Evolutionary conservation across 1,139 yeast genomes (phyloP), one percentile per base, ranked within the genome.

Genomic region (Sugiyamaella neomexicana): DNA sequence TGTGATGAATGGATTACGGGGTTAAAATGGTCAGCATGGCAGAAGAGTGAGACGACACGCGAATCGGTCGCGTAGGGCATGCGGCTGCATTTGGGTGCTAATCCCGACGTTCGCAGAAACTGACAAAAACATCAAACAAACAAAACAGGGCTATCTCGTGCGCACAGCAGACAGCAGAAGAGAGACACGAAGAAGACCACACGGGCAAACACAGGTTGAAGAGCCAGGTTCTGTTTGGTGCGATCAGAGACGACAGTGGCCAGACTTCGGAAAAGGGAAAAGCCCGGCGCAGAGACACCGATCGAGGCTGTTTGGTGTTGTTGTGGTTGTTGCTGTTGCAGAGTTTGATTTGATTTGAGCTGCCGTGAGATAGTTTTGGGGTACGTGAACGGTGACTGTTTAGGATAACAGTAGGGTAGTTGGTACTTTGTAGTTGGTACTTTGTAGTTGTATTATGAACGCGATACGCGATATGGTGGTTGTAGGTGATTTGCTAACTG

Each of bases 61-160:
- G n/a, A n/a, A n/a, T n/a, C n/a, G n/a, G n/a, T n/a, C n/a, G n/a
- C n/a, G n/a, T n/a, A n/a, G n/a, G n/a, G n/a, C 34, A 29, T 4
- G 34, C 34, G n/a, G 10, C 34, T 8, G 4, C 27, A 10, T 16
- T 16, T 38, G 10, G 9, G 12, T 15, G 41, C 27, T 38, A 2
- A 15, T 7, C 9, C 41, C 41, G 41, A 38, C 17, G 6, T 15
- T 17, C 41, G 41, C 41, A 38, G 17, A 38, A 38, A 15, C 41
- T 38, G 41, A 17, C 41, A 38, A 38, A 36, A n/a, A 34, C 38
- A 34, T n/a, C 41, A 7, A 38, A 38, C 41, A 38, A 17, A 38
- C 39, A 13, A 38, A 16, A 16, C 41, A 38, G 27, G 8, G 27
- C 23, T 10, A 38, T 16, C 5, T 16, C 5, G 25, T 3, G 25